Percentiles rank a stretch among this genome's conserved stretches.
phyloP scores from a whole-genome alignment of 2,329 filamentous ascomycete species.

The Penicillium griseofulvum region DNA sequence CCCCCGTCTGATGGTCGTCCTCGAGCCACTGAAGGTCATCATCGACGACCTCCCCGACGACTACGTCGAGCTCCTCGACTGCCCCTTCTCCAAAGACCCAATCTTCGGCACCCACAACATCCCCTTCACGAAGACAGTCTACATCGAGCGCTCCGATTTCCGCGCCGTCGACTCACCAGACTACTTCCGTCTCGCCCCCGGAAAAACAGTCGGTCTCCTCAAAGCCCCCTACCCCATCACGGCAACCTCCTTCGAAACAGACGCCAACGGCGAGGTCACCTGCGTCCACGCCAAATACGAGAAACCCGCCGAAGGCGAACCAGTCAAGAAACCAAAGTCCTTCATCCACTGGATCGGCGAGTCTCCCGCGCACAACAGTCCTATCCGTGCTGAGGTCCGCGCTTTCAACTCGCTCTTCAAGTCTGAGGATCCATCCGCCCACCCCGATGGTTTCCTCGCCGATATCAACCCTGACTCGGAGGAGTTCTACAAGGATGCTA shows the following conservation, averaged over 20 bases:
- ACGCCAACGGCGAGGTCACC: constrained; percentile 62
- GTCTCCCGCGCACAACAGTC: constrained; percentile 59
- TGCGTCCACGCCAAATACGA: constrained; percentile 67
- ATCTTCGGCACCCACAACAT: constrained; percentile 53
- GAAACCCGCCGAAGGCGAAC: constrained; percentile 63
- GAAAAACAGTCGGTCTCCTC: constrained; percentile 70
- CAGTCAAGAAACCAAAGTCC: constrained; percentile 65
- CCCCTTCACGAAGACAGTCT: constrained; percentile 72
- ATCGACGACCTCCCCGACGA: constrained; percentile 75
- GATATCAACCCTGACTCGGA: constrained; percentile 85
- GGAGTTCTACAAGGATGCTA: constrained; percentile 70
- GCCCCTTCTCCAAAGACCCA: constrained; percentile 78
- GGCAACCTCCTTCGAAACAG: constrained; percentile 66
- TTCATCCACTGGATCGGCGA: constrained; percentile 86
- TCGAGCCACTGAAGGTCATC: constrained; percentile 78
- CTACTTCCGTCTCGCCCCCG: constrained; percentile 75
- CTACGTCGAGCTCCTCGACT: constrained; percentile 61
- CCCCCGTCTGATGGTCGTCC: constrained; percentile 81
- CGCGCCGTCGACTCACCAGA: constrained; percentile 68
- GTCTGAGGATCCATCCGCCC: constrained; percentile 74
- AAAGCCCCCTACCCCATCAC: constrained; percentile 69
- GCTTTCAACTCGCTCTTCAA: constrained; percentile 83
- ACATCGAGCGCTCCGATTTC: constrained; percentile 80
- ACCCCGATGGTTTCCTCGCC: constrained; percentile 75
- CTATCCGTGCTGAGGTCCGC: constrained; percentile 67